A percentile compares a stretch with the other conserved stretches of the same genome.
Conservation (phyloP, 2,329 filamentous ascomycete genomes). For the Monosporascus sp. region DNA sequence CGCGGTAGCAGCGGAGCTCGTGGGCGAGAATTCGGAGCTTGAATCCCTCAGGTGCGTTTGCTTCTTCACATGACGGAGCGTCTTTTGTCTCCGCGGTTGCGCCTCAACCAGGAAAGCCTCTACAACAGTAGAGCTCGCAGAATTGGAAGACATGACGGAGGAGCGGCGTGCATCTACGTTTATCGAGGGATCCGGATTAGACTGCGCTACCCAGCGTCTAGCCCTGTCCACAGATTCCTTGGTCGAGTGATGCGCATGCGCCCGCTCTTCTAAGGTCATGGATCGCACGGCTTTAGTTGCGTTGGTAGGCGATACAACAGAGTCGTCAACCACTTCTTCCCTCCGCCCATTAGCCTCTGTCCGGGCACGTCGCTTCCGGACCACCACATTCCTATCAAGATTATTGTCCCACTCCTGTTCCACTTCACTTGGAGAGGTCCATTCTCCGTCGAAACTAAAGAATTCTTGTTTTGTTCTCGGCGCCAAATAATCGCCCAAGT, state of each 20-base stretch:
- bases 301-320: conserved; percentile 43
- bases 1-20: conserved; percentile 38
- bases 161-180: conserved; percentile 42
- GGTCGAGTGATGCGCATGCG: conserved; percentile 32
- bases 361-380: conserved; percentile 39
- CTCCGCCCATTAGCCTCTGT: conserved; percentile 22
- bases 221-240: conserved; percentile 20
- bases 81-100: conserved; percentile 43
- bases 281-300: conserved; percentile 45
- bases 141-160: conserved; percentile 50
- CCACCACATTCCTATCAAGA: conserved; percentile 46
- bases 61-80: conserved; percentile 57
- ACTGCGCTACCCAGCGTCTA: conserved; percentile 26
- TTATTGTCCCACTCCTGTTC: conserved; percentile 52
- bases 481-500: conserved; percentile 33
- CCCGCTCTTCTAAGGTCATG: conserved; percentile 39
- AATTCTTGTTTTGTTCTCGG: conserved; percentile 44
- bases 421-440: conserved; percentile 42
- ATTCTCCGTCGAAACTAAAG: conserved; percentile 54
- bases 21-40: conserved; percentile 32
- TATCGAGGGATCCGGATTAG: conserved; percentile 33
- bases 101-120: conserved; percentile 53
- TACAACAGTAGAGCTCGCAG: conserved; percentile 50
- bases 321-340: conserved; percentile 41
- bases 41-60: conserved; percentile 36